Evolutionary conservation across 345 rosid species (phyloP), one percentile per base, ranked within the genome.

Genomic region (Punica granatum): DNA sequence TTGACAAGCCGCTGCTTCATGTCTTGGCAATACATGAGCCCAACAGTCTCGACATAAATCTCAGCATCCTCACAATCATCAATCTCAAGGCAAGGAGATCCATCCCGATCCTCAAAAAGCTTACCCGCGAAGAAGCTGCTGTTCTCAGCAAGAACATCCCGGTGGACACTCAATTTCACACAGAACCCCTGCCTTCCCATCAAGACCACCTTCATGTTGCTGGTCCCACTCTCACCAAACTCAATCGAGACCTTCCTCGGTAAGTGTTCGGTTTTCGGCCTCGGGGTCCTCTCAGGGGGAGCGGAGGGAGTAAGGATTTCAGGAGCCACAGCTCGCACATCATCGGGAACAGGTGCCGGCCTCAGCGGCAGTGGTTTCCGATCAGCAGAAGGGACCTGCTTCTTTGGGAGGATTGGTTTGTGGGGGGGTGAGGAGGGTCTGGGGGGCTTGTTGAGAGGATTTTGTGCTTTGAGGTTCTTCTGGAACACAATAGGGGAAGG

Each of bases 21-120:
- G n/a, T 94, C 99, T 73, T 85, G 89, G 80, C 97, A 89, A 75
- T 94, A 94, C 99, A 94, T 94, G 26, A 94, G 81, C 6, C 97
- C 96, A 70, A 94, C 86, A 32, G 97, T 88, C 80, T 94, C 99
- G 37, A 94, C 92, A 75, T 94, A 89, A 49, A 83, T 88, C 79
- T 94, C 99, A 31, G 86, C 84, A 74, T 94, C 97, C 75, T 91
- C 95, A 36, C 97, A 91, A 63, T 84, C 90, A 73, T 85, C 90
- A 34, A 91, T 83, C 75, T 91, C 92, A 68, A 94, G 79, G 75
- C 89, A 88, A 65, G 92, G 80, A 54, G 84, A 69, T 67, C 75
- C 84, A 7, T 76, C 77, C 67, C 78, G 86, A 71, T 76, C 83
- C 66, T 83, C 88, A 23, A 81, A 70, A 48, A 91, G 80, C 79